Conservation (phyloP, 2,329 filamentous ascomycete genomes). For the Elsinoe arachidis region DNA sequence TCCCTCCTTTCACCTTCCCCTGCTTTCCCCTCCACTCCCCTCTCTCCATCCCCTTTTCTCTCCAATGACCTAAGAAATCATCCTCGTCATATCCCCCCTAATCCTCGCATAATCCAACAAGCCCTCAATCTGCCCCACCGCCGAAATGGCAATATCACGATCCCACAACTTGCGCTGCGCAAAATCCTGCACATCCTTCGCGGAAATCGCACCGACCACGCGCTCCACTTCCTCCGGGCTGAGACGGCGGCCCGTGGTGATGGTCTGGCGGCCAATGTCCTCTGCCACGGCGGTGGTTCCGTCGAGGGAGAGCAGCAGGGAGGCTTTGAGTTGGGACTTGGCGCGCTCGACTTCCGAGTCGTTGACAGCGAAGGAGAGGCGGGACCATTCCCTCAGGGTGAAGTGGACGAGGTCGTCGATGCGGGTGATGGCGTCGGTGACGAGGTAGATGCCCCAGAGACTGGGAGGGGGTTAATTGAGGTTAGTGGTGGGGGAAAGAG, state of each 20-base stretch:
- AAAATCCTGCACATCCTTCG: constrained; percentile 96
- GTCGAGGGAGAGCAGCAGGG: constrained; percentile 91
- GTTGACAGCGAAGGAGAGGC: constrained; percentile 79
- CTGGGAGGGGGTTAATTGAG: constrained; percentile 42
- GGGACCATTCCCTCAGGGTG: constrained; percentile 95
- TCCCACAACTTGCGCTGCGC: constrained; percentile 95
- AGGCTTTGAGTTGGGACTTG: constrained; percentile 98
- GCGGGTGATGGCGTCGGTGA: constrained; percentile 76
- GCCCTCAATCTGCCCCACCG: constrained; percentile 87
- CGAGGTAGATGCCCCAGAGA: constrained; percentile 99
- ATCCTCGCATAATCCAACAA: constrained; percentile 66
- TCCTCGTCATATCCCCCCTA: constrained; percentile 80
- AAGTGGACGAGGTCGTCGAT: constrained; percentile 98
- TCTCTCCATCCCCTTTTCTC: not conserved
- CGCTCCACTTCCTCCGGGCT: constrained; percentile 90
- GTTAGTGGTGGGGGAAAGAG: not conserved
- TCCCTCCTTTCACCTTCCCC: not conserved
- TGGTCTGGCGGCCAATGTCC: constrained; percentile 96
- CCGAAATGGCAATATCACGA: constrained; percentile 87
- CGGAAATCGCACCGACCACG: constrained; percentile 76
- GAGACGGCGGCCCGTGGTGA: constrained; percentile 91
- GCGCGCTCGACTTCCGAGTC: constrained; percentile 92
- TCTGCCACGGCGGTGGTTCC: constrained; percentile 95
- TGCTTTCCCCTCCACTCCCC: not conserved
- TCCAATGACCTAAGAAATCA: constrained; percentile 36